phyloP scores from a whole-genome alignment of 345 rosid genomes.

The Gossypioides kirkii region DNA sequence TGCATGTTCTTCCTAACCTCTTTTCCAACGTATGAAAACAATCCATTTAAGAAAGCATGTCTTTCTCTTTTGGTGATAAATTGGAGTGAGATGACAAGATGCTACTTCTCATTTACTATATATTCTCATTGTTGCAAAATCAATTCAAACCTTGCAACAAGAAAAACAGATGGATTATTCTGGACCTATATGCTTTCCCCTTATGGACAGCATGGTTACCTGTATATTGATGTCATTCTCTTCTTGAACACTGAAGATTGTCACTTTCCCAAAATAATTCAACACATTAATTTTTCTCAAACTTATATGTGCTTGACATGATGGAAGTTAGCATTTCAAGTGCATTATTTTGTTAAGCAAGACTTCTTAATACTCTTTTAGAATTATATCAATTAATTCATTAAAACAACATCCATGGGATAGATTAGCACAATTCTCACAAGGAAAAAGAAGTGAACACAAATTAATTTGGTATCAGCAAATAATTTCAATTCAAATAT shows the following conservation, averaged over 20 bases:
- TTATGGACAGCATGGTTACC: not conserved
- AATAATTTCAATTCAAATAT: constrained; percentile 16
- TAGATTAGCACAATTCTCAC: not conserved
- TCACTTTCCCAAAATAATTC: not conserved
- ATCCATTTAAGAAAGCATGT: not conserved
- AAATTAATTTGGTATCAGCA: constrained; percentile 18
- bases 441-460: not conserved
- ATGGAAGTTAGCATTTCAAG: not conserved
- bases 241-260: not conserved
- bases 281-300: too few relatives aligned
- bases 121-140: constrained; percentile 1
- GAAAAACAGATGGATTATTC: not conserved
- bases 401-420: not conserved
- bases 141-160: not conserved
- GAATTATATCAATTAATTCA: not conserved
- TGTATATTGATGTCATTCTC: not conserved
- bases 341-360: not conserved
- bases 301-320: too few relatives aligned
- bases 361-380: not conserved
- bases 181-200: not conserved
- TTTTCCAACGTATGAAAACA: not conserved
- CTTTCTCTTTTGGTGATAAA: not conserved
- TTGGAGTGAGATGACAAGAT: not conserved
- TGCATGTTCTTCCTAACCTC: not conserved
- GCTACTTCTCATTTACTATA: not conserved